Evolutionary conservation across 805 yeast species (phyloP), one percentile per base, ranked within the genome.

Genomic region (Saccharomycopsis capsularis): DNA sequence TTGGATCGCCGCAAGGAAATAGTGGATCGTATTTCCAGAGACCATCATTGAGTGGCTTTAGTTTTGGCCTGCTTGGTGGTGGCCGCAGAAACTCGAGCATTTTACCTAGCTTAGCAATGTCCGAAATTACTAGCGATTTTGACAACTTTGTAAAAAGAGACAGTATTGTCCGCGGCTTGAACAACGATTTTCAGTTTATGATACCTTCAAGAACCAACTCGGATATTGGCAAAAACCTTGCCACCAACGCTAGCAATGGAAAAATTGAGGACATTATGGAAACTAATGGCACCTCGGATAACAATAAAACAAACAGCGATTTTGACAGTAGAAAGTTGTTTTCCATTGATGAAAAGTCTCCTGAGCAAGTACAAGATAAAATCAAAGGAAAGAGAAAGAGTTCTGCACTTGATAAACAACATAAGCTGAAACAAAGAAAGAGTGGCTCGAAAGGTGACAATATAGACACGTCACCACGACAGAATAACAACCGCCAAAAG

Each of bases 131-230:
- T n/a, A 56, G 54, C 40, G 70, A 66, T 41, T 60, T 67, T 41
- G 71, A 68, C 37, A 54, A 47, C n/a, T 65, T 65, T 48, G 51
- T 65, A 46, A 67, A 66, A 50, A 53, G 68, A 36, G 71, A 67
- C 36, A 60, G 67, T 29, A 54, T 42, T 7, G 30, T 62, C 42
- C 58, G 54, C 43, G 57, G 61, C 23, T 53, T 62, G 9, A 38
- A 13, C 35, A 40, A 36, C 38, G 55, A 49, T 34, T 52, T 45
- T 22, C 42, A 44, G 15, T 45, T 48, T 25, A 24, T 6, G 6
- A 13, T 22, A 13, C 44, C 46, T 5, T 34, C 42, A 4, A 18
- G 46, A 15, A 3, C 21, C 19, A 36, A n/a, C 23, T 40, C 46
- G 9, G 51, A 42, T 18, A 9, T 15, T 27, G 16, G 34, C 5